These are phyloP conservation scores for Gossypium trilobum DNA, from an alignment of 441 rosid genomes.

Conservation along the genomic window DNA sequence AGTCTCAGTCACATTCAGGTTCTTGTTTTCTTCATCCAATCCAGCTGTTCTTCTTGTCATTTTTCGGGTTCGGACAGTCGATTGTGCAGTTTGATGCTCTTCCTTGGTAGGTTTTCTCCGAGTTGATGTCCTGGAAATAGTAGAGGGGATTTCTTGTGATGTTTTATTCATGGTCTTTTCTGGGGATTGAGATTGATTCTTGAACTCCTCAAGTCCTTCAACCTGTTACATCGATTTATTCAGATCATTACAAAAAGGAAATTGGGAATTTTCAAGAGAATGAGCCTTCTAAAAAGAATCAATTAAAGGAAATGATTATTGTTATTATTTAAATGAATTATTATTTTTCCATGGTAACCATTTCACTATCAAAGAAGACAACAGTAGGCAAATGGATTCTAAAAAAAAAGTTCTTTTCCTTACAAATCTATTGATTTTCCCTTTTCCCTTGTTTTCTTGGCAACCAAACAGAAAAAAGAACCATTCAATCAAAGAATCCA, in stretches of 20 bases:
- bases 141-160: constrained; percentile 25
- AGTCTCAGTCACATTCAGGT: constrained; percentile 25
- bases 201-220: constrained; percentile 64
- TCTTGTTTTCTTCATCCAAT: constrained; percentile 38
- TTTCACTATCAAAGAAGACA: too few species aligned
- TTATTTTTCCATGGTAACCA: too few species aligned
- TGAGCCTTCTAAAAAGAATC: not conserved
- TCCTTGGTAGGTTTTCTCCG: constrained; percentile 36
- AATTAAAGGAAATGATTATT: too few species aligned
- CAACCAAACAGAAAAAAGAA: not conserved
- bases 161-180: constrained; percentile 23
- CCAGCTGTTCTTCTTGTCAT: constrained; percentile 32
- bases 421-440: not conserved
- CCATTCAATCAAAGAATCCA: not conserved
- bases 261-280: not conserved
- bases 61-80: constrained; percentile 30
- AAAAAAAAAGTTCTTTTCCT: not conserved
- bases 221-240: constrained; percentile 34
- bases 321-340: too few species aligned
- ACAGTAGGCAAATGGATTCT: not conserved
- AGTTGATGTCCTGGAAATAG: constrained; percentile 42
- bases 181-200: constrained; percentile 38
- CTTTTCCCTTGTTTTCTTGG: not conserved
- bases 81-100: constrained; percentile 39
- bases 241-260: not conserved